A percentile compares a stretch with the other conserved stretches of the same genome.
These are phyloP conservation scores for Silene conica DNA, from an alignment of 148 eudicot species.

Conservation along the genomic window DNA sequence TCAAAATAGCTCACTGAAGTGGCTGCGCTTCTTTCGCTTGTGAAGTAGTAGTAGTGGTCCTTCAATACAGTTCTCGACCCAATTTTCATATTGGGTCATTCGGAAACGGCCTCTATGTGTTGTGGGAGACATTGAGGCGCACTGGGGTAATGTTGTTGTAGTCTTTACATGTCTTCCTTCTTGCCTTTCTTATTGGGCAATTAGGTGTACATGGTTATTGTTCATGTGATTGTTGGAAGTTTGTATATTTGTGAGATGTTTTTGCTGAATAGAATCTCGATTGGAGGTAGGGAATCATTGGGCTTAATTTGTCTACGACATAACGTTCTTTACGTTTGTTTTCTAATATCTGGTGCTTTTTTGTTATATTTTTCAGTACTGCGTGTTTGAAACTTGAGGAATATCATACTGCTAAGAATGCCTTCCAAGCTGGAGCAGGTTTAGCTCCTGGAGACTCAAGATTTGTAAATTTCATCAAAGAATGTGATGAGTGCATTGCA, in stretches of 20 bases:
- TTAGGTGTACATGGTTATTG: neutral
- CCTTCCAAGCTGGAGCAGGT: slow-evolving; percentile 70
- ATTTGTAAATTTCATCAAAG: slow-evolving; percentile 68
- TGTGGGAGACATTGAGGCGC: no score
- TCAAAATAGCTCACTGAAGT: no score
- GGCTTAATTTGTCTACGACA: no score
- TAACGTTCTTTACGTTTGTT: no score
- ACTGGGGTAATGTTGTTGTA: no score
- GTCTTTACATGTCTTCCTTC: neutral
- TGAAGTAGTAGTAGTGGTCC: no score
- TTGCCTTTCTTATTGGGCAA: neutral
- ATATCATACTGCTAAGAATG: slow-evolving; percentile 82
- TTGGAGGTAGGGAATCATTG: neutral
- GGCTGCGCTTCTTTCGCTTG: no score
- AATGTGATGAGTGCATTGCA: slow-evolving; percentile 81
- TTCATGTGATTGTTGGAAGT: neutral
- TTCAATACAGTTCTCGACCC: no score
- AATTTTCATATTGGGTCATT: no score
- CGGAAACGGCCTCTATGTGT: no score
- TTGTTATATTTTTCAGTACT: slow-evolving; percentile 33
- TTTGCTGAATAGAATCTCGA: neutral
- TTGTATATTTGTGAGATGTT: neutral
- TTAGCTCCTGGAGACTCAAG: slow-evolving; percentile 69
- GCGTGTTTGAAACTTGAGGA: slow-evolving; percentile 94
- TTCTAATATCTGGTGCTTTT: neutral